Evolutionary conservation across 306 rosid genomes (phyloP).

Genomic region (Cercis canadensis): DNA sequence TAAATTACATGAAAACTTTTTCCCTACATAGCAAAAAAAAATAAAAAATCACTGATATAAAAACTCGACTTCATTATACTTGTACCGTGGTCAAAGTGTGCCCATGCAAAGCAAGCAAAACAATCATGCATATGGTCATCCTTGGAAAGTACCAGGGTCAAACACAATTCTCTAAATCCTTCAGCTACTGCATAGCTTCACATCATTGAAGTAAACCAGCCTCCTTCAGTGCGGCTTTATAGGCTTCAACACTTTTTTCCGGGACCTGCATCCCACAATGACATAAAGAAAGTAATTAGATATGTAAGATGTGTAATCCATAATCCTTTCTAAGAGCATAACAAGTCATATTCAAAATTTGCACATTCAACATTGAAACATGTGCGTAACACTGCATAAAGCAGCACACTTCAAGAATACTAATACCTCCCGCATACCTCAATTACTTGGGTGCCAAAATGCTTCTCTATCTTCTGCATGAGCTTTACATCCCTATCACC

Average conservation of each 20-base stretch:
- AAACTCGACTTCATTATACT: too few relatives aligned
- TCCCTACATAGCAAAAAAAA: not conserved
- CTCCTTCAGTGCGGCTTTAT: constrained; percentile 50
- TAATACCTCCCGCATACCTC: constrained; percentile 46
- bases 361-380: not conserved
- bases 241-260: constrained; percentile 49
- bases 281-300: not conserved
- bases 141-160: too few relatives aligned
- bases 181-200: too few relatives aligned
- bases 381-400: not conserved
- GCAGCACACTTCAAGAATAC: not conserved
- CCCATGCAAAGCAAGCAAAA: constrained; percentile 9
- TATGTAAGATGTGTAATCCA: constrained; percentile 9
- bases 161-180: too few relatives aligned
- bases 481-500: constrained; percentile 43
- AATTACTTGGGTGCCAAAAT: constrained; percentile 50
- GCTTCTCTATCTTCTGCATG: constrained; percentile 54
- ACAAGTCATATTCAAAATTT: constrained; percentile 17
- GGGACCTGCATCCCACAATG: constrained; percentile 25
- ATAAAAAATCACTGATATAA: too few relatives aligned
- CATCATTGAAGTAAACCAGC: constrained; percentile 54
- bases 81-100: not conserved
- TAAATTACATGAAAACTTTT: not conserved
- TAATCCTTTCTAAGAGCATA: constrained; percentile 4
- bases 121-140: constrained; percentile 4